Percentiles rank a stretch among this genome's conserved stretches.
Evolutionary conservation across 371 early-diverging fungal species (phyloP).

Genomic region (Lichtheimia ornata): DNA sequence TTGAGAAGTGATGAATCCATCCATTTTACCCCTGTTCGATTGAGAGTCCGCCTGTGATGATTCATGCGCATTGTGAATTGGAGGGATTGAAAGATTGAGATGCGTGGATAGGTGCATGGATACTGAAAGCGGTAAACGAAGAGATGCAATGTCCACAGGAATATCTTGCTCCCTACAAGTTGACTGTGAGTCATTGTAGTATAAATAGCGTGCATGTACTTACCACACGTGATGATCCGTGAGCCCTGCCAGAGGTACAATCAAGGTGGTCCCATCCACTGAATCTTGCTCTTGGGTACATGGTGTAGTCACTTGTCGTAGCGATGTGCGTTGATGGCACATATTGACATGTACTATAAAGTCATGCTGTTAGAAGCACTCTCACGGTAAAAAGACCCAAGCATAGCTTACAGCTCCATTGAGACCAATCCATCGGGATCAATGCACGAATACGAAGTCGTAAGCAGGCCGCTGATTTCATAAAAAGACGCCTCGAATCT

Average conservation of each 20-base stretch:
- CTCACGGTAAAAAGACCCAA: too few species aligned
- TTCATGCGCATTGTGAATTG: too few species aligned
- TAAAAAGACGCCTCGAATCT: background rate
- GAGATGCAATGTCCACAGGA: background rate
- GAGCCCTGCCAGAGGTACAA: background rate
- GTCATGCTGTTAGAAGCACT: background rate
- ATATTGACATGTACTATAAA: background rate
- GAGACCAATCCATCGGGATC: background rate
- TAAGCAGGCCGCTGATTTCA: background rate
- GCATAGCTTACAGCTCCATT: background rate
- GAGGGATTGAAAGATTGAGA: background rate
- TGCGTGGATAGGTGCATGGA: background rate
- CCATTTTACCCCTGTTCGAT: too few species aligned
- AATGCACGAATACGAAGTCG: background rate
- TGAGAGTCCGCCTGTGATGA: too few species aligned
- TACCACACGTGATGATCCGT: background rate
- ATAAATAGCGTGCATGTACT: background rate
- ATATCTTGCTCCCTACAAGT: background rate
- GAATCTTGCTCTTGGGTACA: background rate
- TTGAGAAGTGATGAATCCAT: too few species aligned
- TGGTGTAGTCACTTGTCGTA: background rate
- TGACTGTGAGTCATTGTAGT: background rate
- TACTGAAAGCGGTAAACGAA: background rate
- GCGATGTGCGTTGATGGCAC: background rate
- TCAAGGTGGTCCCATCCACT: background rate